A percentile compares a stretch with the other conserved stretches of the same genome.
Evolutionary conservation across 805 yeast species (phyloP).

Genomic region (Zygosaccharomyces pseudorouxii): DNA sequence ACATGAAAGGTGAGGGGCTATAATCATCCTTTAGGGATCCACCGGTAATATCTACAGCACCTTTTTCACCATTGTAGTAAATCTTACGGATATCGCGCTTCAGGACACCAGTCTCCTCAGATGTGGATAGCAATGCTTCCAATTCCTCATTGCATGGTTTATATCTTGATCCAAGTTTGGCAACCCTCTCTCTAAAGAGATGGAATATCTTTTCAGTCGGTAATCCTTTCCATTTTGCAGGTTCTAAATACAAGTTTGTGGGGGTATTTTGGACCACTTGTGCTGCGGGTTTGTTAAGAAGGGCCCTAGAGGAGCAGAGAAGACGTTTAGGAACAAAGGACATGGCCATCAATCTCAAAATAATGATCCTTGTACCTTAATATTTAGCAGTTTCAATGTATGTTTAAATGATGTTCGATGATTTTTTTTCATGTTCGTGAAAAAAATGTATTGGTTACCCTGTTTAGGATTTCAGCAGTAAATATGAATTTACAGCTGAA

Average conservation of each 20-base stretch:
- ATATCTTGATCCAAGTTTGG: constrained; percentile 49
- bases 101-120: constrained; percentile 40
- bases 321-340: background rate
- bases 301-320: background rate
- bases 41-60: constrained; percentile 40
- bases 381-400: too few relatives aligned
- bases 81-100: constrained; percentile 34
- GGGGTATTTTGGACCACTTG: background rate
- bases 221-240: constrained; percentile 66
- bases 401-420: background rate
- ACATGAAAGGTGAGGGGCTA: constrained; percentile 44
- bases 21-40: constrained; percentile 38
- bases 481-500: background rate
- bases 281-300: constrained; percentile 2
- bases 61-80: constrained; percentile 41
- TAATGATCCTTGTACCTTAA: background rate
- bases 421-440: background rate
- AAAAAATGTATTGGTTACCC: background rate
- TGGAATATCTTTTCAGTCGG: constrained; percentile 59
- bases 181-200: constrained; percentile 55
- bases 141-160: constrained; percentile 49
- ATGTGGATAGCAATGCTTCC: constrained; percentile 49
- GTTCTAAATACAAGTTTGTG: constrained; percentile 46
- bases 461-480: background rate
- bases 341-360: background rate